Evolutionary conservation across 371 early-diverging fungal species (phyloP).

Genomic region (Saksenaea vasiformis): DNA sequence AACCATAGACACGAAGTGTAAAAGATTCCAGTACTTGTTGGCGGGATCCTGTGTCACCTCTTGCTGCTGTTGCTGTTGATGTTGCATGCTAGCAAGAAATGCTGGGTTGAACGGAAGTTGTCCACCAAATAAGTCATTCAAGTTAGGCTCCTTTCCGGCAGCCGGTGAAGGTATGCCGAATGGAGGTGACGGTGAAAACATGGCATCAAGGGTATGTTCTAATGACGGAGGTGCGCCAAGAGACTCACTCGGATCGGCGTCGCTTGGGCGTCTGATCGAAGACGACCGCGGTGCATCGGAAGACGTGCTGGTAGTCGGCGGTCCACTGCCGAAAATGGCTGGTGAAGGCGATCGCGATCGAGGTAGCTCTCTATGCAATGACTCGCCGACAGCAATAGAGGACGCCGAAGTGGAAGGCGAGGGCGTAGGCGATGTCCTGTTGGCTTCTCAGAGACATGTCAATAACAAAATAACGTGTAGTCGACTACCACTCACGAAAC

Average conservation of each 20-base stretch:
- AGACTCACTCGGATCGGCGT: constrained; percentile 45
- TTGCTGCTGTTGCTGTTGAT: constrained; percentile 27
- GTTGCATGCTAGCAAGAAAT: constrained; percentile 32
- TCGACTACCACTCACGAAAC: constrained; percentile 31
- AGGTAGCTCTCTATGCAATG: constrained; percentile 10
- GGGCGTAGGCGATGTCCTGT: constrained; percentile 37
- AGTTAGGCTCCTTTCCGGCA: neutral
- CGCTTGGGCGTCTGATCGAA: constrained; percentile 16
- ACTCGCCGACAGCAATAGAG: constrained; percentile 15
- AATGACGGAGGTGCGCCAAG: constrained; percentile 42
- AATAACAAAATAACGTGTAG: neutral
- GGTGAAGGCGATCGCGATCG: constrained; percentile 24
- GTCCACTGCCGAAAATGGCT: constrained; percentile 9
- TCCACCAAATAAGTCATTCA: constrained; percentile 21
- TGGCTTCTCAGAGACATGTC: constrained; percentile 7
- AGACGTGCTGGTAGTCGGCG: neutral
- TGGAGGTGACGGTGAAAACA: constrained; percentile 4
- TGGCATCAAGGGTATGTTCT: constrained; percentile 11
- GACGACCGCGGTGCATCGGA: neutral
- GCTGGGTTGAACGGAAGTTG: constrained; percentile 32
- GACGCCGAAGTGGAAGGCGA: constrained; percentile 35
- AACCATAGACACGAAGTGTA: constrained; percentile 51
- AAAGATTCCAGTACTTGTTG: constrained; percentile 53
- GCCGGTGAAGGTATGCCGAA: constrained; percentile 13
- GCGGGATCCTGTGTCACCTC: constrained; percentile 28